A percentile compares a stretch with the other conserved stretches of the same genome.
phyloP scores from a whole-genome alignment of 352 stramenopile species.

The Globisporangium irregulare region DNA sequence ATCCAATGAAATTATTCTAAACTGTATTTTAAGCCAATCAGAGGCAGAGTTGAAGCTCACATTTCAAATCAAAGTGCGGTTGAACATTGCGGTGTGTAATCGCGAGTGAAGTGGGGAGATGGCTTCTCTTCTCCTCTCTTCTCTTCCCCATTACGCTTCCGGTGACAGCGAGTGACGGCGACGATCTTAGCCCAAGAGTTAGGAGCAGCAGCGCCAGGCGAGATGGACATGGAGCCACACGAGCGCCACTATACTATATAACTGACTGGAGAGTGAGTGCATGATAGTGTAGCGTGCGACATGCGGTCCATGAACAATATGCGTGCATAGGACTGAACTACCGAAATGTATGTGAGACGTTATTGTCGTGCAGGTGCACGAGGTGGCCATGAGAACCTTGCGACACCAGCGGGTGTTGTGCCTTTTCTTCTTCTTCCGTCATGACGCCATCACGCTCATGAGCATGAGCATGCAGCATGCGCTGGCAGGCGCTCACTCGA shows the following conservation, averaged over 20 bases:
- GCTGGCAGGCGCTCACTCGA: background rate
- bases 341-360: background rate
- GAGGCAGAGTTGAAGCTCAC: constrained; percentile 1
- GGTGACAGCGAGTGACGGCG: constrained; percentile 1
- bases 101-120: constrained; percentile 6
- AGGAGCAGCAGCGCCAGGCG: background rate
- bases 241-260: background rate
- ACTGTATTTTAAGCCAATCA: too few species aligned
- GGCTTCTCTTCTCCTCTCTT: background rate
- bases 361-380: background rate
- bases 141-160: background rate
- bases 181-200: background rate
- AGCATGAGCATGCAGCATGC: background rate
- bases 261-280: background rate
- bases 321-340: background rate
- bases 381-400: background rate
- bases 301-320: background rate
- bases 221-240: background rate
- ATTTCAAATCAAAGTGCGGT: background rate
- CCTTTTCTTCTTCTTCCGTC: background rate
- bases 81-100: constrained; percentile 11
- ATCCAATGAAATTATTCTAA: background rate
- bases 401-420: background rate
- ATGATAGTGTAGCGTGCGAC: background rate
- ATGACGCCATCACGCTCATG: background rate